A percentile compares a stretch with the other conserved stretches of the same genome.
These are phyloP conservation scores for Ogataea trehalophila DNA, from an alignment of 805 yeast genomes.

Conservation along the genomic window DNA sequence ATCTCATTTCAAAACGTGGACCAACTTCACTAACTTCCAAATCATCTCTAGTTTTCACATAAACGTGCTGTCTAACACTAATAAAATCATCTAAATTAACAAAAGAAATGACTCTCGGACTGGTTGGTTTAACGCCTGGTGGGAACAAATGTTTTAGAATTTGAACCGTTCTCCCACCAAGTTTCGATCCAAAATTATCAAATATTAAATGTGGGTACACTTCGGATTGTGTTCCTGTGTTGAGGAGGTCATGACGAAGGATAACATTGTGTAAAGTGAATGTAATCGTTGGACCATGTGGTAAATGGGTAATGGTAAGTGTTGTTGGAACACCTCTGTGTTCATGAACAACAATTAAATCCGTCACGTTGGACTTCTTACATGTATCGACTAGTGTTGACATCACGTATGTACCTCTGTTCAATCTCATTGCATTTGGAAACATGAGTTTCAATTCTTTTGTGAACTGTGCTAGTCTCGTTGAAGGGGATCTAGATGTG, in stretches of 20 bases:
- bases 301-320: slow-evolving; percentile 87
- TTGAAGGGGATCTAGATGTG: slow-evolving; percentile 87
- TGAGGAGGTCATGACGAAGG: slow-evolving; percentile 83
- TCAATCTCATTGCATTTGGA: slow-evolving; percentile 83
- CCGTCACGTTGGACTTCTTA: slow-evolving; percentile 70
- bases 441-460: slow-evolving; percentile 87
- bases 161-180: slow-evolving; percentile 79
- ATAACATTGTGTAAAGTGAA: slow-evolving; percentile 94
- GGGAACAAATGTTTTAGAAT: slow-evolving; percentile 88
- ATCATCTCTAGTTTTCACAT: slow-evolving; percentile 78
- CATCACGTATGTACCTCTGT: slow-evolving; percentile 89
- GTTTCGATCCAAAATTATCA: slow-evolving; percentile 75
- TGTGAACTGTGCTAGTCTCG: slow-evolving; percentile 82
- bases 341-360: slow-evolving; percentile 82
- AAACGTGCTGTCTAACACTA: slow-evolving; percentile 92
- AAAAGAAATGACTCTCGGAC: slow-evolving; percentile 89
- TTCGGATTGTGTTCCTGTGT: slow-evolving; percentile 85
- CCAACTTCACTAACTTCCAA: slow-evolving; percentile 96
- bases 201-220: slow-evolving; percentile 91
- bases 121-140: slow-evolving; percentile 90
- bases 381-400: slow-evolving; percentile 83
- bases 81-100: slow-evolving; percentile 88
- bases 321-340: slow-evolving; percentile 99
- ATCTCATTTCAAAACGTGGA: slow-evolving; percentile 96
- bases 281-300: slow-evolving; percentile 95